Evolutionary conservation across 345 rosid genomes (phyloP), one percentile per base, ranked within the genome.

Genomic region (Ceriops zippeliana): DNA sequence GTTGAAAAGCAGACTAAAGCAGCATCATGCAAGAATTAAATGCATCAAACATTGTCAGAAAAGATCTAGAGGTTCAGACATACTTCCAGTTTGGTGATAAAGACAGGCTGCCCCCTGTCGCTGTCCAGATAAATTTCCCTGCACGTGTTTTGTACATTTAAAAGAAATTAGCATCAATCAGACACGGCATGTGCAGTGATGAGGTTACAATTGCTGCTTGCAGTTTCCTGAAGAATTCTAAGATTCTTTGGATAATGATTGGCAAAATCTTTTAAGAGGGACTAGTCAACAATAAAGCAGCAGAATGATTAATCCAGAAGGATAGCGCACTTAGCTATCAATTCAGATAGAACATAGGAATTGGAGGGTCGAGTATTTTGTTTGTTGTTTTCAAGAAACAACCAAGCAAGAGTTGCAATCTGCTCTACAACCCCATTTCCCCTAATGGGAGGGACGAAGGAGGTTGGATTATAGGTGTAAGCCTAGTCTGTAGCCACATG

Each of bases 71-170:
- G 30, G 51, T 32, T 60, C 35, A 64, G 30, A 69, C 87, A 79
- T 80, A 95, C 99, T 84, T 95, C 99, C 75, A 95, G 79, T 81
- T 82, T 85, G 82, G 99, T 95, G 78, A 95, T 91, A 68, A 91
- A 91, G 71, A 95, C 96, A 54, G 97, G 99, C 76, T 95, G 99
- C 67, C 98, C 98, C 92, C 81, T 95, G 98, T 71, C 97, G 86
- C 79, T 90, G 96, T 61, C 96, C 97, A 61, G 91, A 91, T 80
- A 95, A 82, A 82, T 80, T 89, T 74, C 98, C 99, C 99, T 95
- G 84, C 72, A 79, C 57, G 52, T 60, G 69, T 59, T 77, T 76
- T 63, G 17, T 66, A 0, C 51, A 66, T 49, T 66, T 65, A 78
- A 52, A 52, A 67, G 11, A 69, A 62, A 30, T 67, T 37, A 70